Evolutionary conservation across 768 basidiomycete genomes (phyloP).

Genomic region (Amanita fuliginea): DNA sequence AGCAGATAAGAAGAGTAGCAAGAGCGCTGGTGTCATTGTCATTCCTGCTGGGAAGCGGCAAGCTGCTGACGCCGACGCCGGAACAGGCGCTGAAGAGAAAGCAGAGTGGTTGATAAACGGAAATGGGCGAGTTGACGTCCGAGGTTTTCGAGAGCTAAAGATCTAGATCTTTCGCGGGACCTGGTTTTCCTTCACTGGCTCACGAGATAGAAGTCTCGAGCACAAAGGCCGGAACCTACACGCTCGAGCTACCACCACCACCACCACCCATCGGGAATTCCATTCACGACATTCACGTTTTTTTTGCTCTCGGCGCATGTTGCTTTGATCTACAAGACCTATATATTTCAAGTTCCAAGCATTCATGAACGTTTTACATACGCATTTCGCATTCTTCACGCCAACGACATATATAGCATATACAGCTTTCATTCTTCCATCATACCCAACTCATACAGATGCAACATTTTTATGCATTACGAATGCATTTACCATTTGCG

Average conservation of each 20-base stretch:
- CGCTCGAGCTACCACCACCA: background rate
- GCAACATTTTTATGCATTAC: background rate
- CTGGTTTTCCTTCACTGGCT: background rate
- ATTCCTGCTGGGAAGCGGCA: constrained; percentile 53
- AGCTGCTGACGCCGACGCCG: constrained; percentile 20
- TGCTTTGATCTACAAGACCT: constrained; percentile 1
- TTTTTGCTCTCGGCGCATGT: background rate
- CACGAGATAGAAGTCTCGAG: background rate
- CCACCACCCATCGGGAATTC: background rate
- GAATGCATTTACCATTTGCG: background rate
- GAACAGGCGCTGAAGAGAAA: constrained; percentile 21
- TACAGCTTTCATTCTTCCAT: background rate
- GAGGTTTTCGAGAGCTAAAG: constrained; percentile 70
- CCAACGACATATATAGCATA: background rate
- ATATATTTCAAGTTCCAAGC: background rate
- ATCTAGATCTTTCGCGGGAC: constrained; percentile 23
- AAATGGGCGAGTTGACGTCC: constrained; percentile 55
- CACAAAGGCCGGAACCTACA: background rate
- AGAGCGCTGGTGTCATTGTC: constrained; percentile 48
- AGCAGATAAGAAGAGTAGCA: constrained; percentile 31
- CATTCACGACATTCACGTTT: background rate
- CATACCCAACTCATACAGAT: constrained; percentile 1
- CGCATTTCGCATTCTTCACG: background rate
- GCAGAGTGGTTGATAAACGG: constrained; percentile 39
- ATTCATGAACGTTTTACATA: background rate